These are phyloP conservation scores for Hypoxylon crocopeplum DNA, from an alignment of 495 filamentous ascomycete species.

Conservation along the genomic window DNA sequence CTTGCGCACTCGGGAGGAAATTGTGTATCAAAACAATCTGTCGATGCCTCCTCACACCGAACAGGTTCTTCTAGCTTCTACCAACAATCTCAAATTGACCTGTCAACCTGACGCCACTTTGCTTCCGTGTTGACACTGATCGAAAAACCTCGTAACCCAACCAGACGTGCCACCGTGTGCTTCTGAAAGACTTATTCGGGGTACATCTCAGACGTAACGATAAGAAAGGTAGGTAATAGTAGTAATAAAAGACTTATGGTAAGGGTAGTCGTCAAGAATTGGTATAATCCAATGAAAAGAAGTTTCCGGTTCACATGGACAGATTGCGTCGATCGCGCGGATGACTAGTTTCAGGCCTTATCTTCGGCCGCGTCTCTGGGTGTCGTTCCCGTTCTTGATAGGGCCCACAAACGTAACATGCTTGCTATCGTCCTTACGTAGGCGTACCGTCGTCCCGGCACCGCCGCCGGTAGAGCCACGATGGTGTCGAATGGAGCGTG, in stretches of 20 bases:
- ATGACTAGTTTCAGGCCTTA: slow-evolving; percentile 14
- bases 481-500: slow-evolving; percentile 46
- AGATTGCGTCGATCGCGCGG: slow-evolving; percentile 7
- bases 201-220: slow-evolving; percentile 8
- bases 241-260: slow-evolving; percentile 42
- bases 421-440: slow-evolving; percentile 54
- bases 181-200: slow-evolving; percentile 10
- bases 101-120: slow-evolving; percentile 34
- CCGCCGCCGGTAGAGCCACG: slow-evolving; percentile 40
- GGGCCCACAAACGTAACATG: slow-evolving; percentile 56
- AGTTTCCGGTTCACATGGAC: not conserved
- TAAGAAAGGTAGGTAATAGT: slow-evolving; percentile 5
- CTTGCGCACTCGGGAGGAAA: slow-evolving; percentile 13
- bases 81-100: slow-evolving; percentile 37
- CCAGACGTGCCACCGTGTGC: slow-evolving; percentile 6
- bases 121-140: slow-evolving; percentile 20
- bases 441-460: slow-evolving; percentile 40
- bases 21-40: slow-evolving; percentile 20
- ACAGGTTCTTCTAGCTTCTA: slow-evolving; percentile 22
- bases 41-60: slow-evolving; percentile 19
- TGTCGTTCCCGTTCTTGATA: slow-evolving; percentile 43
- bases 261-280: slow-evolving; percentile 20
- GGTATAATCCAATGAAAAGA: slow-evolving; percentile 28
- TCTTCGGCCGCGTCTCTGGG: slow-evolving; percentile 37
- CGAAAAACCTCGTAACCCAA: slow-evolving; percentile 27